A percentile compares a stretch with the other conserved stretches of the same genome.
Conservation (phyloP, 2,329 filamentous ascomycete genomes). For the Calonectria montana region DNA sequence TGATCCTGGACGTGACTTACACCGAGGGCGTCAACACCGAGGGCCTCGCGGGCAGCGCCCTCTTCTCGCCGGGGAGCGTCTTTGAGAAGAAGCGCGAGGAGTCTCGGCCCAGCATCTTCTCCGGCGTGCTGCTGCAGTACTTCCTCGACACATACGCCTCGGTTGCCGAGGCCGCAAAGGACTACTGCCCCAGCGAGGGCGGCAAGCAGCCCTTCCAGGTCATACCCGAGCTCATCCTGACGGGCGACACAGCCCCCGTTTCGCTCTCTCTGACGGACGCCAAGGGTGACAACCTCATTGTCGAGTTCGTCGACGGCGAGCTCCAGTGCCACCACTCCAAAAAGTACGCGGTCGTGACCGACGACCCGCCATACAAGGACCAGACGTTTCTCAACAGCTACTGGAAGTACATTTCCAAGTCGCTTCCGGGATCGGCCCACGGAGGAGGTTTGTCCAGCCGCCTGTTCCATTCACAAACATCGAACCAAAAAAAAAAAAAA, state of each 20-base stretch:
- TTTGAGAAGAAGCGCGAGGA: conserved; percentile 26
- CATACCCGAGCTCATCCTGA: conserved; percentile 4
- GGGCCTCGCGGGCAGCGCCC: conserved; percentile 26
- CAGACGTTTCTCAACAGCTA: conserved; percentile 17
- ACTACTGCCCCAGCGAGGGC: conserved; percentile 12
- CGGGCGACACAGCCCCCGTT: background rate
- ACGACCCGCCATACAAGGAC: conserved; percentile 27
- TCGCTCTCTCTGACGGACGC: conserved; percentile 28
- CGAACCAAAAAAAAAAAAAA: background rate
- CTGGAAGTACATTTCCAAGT: conserved; percentile 12
- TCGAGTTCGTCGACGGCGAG: conserved; percentile 26
- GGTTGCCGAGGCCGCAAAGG: conserved; percentile 12
- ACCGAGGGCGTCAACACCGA: conserved; percentile 29
- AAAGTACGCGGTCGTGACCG: conserved; percentile 27
- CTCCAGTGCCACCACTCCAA: conserved; percentile 28
- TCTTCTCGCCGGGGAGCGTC: conserved; percentile 38
- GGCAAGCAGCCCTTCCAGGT: conserved; percentile 26
- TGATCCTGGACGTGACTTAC: conserved; percentile 27
- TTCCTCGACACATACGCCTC: conserved; percentile 30
- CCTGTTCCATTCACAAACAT: background rate
- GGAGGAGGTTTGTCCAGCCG: conserved; percentile 14
- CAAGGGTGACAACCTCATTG: conserved; percentile 27
- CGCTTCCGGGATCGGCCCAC: conserved; percentile 19
- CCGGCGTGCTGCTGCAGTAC: conserved; percentile 32
- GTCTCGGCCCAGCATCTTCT: conserved; percentile 14